phyloP scores from a whole-genome alignment of 2,329 filamentous ascomycete species.

The Colletotrichum orbiculare region DNA sequence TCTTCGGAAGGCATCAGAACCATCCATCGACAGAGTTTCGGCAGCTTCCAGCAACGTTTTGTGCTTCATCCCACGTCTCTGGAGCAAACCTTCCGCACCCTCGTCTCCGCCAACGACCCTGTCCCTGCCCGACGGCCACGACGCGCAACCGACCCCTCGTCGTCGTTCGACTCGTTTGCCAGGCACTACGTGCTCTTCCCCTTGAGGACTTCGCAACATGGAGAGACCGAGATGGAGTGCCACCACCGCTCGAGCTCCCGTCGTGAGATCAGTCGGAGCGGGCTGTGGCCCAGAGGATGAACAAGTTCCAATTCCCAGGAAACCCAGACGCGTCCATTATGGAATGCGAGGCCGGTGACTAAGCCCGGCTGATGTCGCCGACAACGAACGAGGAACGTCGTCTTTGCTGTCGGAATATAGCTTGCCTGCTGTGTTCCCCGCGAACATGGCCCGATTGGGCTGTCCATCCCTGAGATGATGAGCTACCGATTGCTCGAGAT shows the following conservation, averaged over 20 bases:
- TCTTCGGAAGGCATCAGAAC: background rate
- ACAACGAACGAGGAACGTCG: background rate
- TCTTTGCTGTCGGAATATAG: background rate
- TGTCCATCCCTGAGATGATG: constrained; percentile 7
- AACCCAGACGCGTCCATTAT: background rate
- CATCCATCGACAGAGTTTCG: constrained; percentile 28
- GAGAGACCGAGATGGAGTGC: too few species aligned
- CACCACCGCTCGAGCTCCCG: too few species aligned
- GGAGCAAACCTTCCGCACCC: constrained; percentile 31
- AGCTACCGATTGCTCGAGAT: background rate
- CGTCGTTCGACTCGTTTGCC: background rate
- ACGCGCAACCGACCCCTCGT: constrained; percentile 8
- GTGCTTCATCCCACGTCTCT: constrained; percentile 7
- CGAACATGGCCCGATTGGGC: constrained; percentile 21
- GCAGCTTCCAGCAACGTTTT: constrained; percentile 27
- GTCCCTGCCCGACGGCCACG: constrained; percentile 10
- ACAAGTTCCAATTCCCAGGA: constrained; percentile 20
- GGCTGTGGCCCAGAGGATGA: background rate
- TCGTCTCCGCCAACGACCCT: background rate
- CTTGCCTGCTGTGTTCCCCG: constrained; percentile 9
- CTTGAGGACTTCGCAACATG: background rate
- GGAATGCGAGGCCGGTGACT: constrained; percentile 7
- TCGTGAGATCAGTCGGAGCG: too few species aligned
- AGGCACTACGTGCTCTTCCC: background rate
- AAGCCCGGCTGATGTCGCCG: constrained; percentile 8